Evolutionary conservation across 495 filamentous ascomycete genomes (phyloP), one percentile per base, ranked within the genome.

Genomic region (Rostrohypoxylon terebratum): DNA sequence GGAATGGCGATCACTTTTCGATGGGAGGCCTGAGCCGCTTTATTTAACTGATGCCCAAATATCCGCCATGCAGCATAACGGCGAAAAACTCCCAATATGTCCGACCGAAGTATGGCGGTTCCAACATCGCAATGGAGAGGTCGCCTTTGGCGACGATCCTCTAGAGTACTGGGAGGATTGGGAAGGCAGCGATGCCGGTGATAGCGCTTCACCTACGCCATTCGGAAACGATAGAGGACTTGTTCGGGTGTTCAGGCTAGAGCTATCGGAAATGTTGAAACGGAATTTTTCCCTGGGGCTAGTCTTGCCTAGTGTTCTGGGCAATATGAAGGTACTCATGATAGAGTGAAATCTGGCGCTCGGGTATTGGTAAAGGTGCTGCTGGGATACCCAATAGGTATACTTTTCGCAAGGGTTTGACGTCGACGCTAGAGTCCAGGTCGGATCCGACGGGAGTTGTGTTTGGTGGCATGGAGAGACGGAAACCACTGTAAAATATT

Each of bases 171-270:
- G 54, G 42, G 55, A 69, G 16, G 71, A 69, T 34, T 73, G 71
- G 66, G 64, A 73, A 38, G 62, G 62, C 4, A 16, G 20, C 40
- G 53, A 73, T 14, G 71, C 71, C 0, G 71, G 71, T 13, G 71
- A 69, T 42, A 3, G 3, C 0, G 62, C 67, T 11, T 57, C 63
- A 23, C 55, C 66, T 0, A 50, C 16, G 36, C 40, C 63, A 20
- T 58, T 47, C 10, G 50, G 23, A 53, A 25, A 48, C 14, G 63
- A 42, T n/a, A 4, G 38, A 42, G 38, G 38, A 4, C 11, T n/a
- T n/a, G 10, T 42, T 42, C 10, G 14, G 1, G 4, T n/a, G 14
- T n/a, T 42, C n/a, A 42, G 38, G 38, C 4, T 42, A 14, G 38
- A 42, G 38, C 28, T 28, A 28, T 28, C 28, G 28, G 28, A 28